Evolutionary conservation across 371 early-diverging fungal species (phyloP), one percentile per base, ranked within the genome.

Genomic region (Parasitella parasitica): DNA sequence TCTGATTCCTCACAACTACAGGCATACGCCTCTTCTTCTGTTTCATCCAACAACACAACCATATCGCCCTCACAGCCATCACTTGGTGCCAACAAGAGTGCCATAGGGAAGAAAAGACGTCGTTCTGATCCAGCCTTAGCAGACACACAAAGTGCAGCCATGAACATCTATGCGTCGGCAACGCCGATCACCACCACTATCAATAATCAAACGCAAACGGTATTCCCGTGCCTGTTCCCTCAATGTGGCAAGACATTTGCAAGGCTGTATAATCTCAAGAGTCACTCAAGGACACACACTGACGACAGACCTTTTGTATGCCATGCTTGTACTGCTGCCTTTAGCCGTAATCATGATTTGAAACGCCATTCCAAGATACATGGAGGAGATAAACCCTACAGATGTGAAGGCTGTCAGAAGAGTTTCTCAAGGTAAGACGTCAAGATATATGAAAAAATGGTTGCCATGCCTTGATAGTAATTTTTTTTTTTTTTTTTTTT

Each of bases 341-440:
- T 94, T 63, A 83, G 92, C 58, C 82, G 95, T 36, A 92, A 94
- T 62, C 94, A 94, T 61, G 95, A 94, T 67, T 71, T 94, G 39
- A 94, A 94, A 59, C 77, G 95, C 12, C 95, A 94, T 63, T 81
- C 87, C 57, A 90, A 91, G 69, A 93, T 92, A 35, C 95, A 94
- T 64, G 87, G 84, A n/a, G 93, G 93, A 11, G 80, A 87, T 35
- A 94, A 93, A 63, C 92, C 93, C 6, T 91, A 92, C 73, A 82
- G 82, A 58, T 94, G 95, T 64, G 72, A 75, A 24, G 88, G 90
- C 16, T 94, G 95, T 66, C 86, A 89, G 46, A 94, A 93, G 71
- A 86, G 82, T n/a, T 92, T 92, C 67, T 84, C 78, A 39, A 76
- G 81, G 81, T 72, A 77, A 62, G 34, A n/a, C n/a, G n/a, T n/a